Conservation (phyloP, 768 basidiomycete species). For the Leccinum longicurvipes region DNA sequence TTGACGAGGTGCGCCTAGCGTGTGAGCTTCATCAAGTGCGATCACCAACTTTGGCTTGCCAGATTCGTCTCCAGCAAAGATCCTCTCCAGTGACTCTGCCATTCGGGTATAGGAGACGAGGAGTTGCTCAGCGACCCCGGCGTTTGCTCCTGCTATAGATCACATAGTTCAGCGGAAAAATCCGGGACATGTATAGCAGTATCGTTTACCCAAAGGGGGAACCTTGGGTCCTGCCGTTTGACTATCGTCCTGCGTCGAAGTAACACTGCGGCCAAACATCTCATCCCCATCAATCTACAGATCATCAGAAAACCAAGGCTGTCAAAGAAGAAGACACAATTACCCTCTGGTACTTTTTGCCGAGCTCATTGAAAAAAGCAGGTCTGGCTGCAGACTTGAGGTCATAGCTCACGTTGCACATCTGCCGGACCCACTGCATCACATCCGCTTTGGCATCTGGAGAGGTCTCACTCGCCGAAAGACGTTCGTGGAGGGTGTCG, state of each 20-base stretch:
- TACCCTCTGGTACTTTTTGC: not conserved
- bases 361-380: not conserved
- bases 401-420: not conserved
- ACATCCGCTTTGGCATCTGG: not conserved
- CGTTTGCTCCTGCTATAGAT: not conserved
- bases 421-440: not conserved
- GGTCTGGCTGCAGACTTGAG: not conserved
- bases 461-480: not conserved
- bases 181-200: too few relatives aligned
- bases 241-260: not conserved
- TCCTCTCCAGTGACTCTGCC: not conserved
- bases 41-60: conserved; percentile 8
- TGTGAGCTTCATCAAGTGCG: conserved; percentile 15
- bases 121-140: not conserved
- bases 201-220: not conserved
- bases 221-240: not conserved
- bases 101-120: not conserved
- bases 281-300: not conserved
- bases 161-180: not conserved
- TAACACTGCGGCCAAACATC: not conserved
- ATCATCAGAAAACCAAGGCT: not conserved
- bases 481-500: not conserved
- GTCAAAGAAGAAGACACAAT: not conserved
- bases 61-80: not conserved
- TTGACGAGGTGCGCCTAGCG: not conserved